Conservation (phyloP, 2,329 filamentous ascomycete genomes). For the Sporothrix schenckii region DNA sequence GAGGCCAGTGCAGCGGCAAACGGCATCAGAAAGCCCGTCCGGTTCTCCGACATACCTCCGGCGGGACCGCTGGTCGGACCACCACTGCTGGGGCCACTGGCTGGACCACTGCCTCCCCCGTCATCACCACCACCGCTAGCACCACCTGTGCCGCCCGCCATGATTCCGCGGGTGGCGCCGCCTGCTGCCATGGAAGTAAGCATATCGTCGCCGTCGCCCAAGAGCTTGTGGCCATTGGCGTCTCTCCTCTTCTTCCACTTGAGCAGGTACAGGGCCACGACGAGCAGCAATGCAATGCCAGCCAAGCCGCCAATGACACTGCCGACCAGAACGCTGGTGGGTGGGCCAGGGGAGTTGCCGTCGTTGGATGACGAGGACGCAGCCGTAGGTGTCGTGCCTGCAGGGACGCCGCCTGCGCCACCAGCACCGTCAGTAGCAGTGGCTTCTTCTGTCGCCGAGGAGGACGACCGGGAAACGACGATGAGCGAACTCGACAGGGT, state of each 20-base stretch:
- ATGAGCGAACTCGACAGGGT: constrained; percentile 32
- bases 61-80: constrained; percentile 27
- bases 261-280: constrained; percentile 58
- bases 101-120: constrained; percentile 29
- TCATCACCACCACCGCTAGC: constrained; percentile 36
- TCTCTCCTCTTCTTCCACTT: constrained; percentile 54
- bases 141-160: constrained; percentile 25
- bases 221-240: constrained; percentile 47
- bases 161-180: constrained; percentile 28
- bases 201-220: constrained; percentile 46
- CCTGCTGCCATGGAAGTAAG: background rate
- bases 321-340: constrained; percentile 52
- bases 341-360: constrained; percentile 35
- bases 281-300: constrained; percentile 59
- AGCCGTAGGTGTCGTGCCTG: constrained; percentile 38
- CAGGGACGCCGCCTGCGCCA: constrained; percentile 37
- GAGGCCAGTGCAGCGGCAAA: constrained; percentile 54
- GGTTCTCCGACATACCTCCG: constrained; percentile 52
- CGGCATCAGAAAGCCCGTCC: constrained; percentile 52
- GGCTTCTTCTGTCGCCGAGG: constrained; percentile 31
- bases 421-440: constrained; percentile 35
- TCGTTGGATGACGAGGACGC: constrained; percentile 37
- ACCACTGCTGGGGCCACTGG: background rate
- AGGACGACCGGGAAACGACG: constrained; percentile 17
- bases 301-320: constrained; percentile 62